A percentile compares a stretch with the other conserved stretches of the same genome.
Conservation (phyloP, 2,329 filamentous ascomycete species). For the Drechslera avenae region DNA sequence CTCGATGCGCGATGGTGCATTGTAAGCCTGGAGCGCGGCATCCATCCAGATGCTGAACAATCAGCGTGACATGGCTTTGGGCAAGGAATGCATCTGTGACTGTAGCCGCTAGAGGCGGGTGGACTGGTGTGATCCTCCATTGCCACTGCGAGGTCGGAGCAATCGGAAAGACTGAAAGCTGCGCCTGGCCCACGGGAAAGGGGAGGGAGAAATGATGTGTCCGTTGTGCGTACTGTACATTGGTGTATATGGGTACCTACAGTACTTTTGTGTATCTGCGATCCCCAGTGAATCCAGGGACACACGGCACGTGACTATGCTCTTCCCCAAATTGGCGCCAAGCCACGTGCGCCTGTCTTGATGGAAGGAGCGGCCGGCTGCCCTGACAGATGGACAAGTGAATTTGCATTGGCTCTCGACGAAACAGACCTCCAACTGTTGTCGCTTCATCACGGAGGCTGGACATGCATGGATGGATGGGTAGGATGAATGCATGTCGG, state of each 20-base stretch:
- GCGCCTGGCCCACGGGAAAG: too few relatives aligned
- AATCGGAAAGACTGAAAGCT: too few relatives aligned
- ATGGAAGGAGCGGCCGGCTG: too few relatives aligned
- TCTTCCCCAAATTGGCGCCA: too few relatives aligned
- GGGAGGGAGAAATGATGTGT: too few relatives aligned
- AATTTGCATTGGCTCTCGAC: background rate
- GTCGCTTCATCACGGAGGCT: background rate
- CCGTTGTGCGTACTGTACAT: too few relatives aligned
- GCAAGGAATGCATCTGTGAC: background rate
- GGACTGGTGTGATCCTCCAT: background rate
- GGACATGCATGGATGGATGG: background rate
- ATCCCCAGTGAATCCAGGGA: too few relatives aligned
- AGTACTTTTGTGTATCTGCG: too few relatives aligned
- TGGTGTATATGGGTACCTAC: too few relatives aligned
- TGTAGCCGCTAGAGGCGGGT: background rate
- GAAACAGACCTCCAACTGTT: background rate
- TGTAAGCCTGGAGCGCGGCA: slow-evolving; percentile 15
- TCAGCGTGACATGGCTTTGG: slow-evolving; percentile 6
- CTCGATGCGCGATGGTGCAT: slow-evolving; percentile 12
- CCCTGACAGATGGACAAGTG: too few relatives aligned
- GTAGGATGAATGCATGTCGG: background rate
- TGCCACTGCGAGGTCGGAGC: background rate
- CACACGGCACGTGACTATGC: too few relatives aligned
- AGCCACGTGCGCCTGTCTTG: too few relatives aligned
- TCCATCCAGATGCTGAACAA: slow-evolving; percentile 24